Percentiles rank a stretch among this genome's conserved stretches.
phyloP scores from a whole-genome alignment of 768 basidiomycete genomes.

The Russula abietina region DNA sequence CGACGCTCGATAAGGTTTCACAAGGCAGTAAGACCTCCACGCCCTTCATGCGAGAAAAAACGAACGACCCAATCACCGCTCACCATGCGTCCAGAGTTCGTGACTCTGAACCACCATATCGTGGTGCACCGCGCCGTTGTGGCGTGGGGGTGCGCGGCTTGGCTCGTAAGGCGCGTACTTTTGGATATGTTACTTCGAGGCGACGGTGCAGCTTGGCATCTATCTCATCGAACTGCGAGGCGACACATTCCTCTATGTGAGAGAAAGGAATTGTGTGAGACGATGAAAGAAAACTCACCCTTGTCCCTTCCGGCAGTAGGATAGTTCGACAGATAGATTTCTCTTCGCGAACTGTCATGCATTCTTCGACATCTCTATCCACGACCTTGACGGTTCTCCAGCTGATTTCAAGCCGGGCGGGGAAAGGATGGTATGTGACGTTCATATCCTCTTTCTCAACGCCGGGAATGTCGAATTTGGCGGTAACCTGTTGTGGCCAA shows the following conservation, averaged over 20 bases:
- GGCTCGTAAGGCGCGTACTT: conserved; percentile 23
- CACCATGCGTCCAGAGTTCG: conserved; percentile 16
- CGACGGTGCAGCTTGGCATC: conserved; percentile 57
- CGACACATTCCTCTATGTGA: conserved; percentile 3
- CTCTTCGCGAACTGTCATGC: conserved; percentile 52
- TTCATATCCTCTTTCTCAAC: conserved; percentile 70
- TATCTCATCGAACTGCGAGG: conserved; percentile 63
- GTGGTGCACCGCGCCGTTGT: conserved; percentile 15
- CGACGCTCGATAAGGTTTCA: conserved; percentile 4
- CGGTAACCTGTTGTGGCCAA: conserved; percentile 41
- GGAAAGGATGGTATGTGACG: conserved; percentile 55
- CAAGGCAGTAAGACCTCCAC: conserved; percentile 3
- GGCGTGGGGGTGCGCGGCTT: conserved; percentile 21
- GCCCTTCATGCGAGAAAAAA: conserved; percentile 1
- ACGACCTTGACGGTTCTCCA: conserved; percentile 57
- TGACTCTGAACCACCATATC: conserved; percentile 15
- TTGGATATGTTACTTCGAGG: conserved; percentile 61
- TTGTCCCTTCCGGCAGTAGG: conserved; percentile 69
- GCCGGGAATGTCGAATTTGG: conserved; percentile 64
- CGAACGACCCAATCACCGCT: conserved; percentile 1
- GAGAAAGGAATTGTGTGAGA: background rate
- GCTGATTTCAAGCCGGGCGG: conserved; percentile 51
- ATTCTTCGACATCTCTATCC: conserved; percentile 54
- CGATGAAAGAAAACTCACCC: conserved; percentile 36
- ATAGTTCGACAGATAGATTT: conserved; percentile 60